A percentile compares a stretch with the other conserved stretches of the same genome.
phyloP scores from a whole-genome alignment of 2,329 filamentous ascomycete genomes.

The Myriosclerotinia scirpicola region DNA sequence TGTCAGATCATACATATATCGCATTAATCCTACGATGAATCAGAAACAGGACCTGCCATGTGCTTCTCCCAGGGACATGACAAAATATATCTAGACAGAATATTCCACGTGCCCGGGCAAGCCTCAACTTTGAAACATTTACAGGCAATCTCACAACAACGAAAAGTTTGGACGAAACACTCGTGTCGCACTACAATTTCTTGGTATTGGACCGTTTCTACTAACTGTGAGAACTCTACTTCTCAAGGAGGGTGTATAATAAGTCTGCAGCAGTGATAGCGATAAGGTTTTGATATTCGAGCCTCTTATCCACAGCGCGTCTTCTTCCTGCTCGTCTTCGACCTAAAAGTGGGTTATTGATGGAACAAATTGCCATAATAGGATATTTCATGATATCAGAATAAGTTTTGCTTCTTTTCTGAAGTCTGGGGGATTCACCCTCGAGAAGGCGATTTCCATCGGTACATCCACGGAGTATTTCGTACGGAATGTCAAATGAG shows the following conservation, averaged over 20 bases:
- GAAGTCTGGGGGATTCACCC: not conserved
- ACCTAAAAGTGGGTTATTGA: conserved; percentile 12
- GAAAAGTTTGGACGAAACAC: conserved; percentile 3
- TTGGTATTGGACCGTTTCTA: not conserved
- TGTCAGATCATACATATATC: not conserved
- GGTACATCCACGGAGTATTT: not conserved
- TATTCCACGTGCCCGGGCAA: not conserved
- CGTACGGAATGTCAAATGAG: not conserved
- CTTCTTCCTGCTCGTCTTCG: not conserved
- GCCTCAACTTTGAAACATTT: not conserved
- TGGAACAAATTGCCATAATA: conserved; percentile 11
- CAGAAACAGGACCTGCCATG: not conserved
- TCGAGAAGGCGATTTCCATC: not conserved
- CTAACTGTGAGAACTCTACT: not conserved
- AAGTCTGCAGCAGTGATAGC: not conserved
- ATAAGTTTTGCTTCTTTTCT: not conserved
- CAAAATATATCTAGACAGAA: not conserved
- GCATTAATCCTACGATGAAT: not conserved
- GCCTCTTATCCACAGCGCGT: conserved; percentile 6
- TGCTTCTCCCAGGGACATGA: not conserved
- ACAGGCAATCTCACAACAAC: not conserved
- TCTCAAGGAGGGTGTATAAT: too few relatives aligned
- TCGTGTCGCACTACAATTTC: not conserved
- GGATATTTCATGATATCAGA: not conserved
- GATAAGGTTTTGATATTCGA: conserved; percentile 5